Percentiles rank a stretch among this genome's conserved stretches.
Evolutionary conservation across 2,329 filamentous ascomycete genomes (phyloP).

Genomic region (Penicillium hordei): DNA sequence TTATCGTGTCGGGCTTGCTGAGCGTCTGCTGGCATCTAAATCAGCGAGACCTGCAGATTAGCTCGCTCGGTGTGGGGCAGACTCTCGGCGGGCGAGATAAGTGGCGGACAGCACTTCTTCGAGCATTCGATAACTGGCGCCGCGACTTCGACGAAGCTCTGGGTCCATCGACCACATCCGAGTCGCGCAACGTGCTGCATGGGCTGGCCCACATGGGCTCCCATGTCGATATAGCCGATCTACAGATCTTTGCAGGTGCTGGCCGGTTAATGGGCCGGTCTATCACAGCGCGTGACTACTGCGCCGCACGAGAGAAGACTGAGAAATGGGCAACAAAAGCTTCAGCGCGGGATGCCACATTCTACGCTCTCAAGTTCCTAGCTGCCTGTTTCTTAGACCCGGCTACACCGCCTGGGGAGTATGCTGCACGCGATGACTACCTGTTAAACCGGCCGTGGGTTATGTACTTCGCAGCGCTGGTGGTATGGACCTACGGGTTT

Average conservation of each 20-base stretch:
- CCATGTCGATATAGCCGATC: constrained; percentile 96
- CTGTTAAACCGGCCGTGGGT: constrained; percentile 93
- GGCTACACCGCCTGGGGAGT: constrained; percentile 47
- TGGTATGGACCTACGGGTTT: constrained; percentile 94
- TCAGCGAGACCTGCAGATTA: constrained; percentile 89
- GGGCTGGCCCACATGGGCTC: constrained; percentile 97
- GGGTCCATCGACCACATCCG: constrained; percentile 67
- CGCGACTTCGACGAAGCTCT: constrained; percentile 83
- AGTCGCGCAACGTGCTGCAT: constrained; percentile 84
- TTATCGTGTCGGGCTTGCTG: constrained; percentile 88
- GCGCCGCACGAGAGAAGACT: constrained; percentile 72
- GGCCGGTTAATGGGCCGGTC: constrained; percentile 79
- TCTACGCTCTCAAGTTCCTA: constrained; percentile 87
- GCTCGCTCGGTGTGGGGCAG: constrained; percentile 75
- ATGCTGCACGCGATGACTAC: constrained; percentile 83
- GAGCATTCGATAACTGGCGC: constrained; percentile 93
- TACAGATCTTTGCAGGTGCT: constrained; percentile 90
- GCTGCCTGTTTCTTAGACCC: constrained; percentile 68
- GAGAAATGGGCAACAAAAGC: constrained; percentile 87
- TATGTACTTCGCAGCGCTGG: constrained; percentile 84
- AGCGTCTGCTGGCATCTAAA: constrained; percentile 98
- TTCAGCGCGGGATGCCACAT: constrained; percentile 84
- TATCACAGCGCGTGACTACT: constrained; percentile 79
- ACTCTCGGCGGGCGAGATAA: constrained; percentile 84
- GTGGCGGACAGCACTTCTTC: constrained; percentile 81